Conservation (phyloP, 2,329 filamentous ascomycete species). For the Diaporthe vexans region DNA sequence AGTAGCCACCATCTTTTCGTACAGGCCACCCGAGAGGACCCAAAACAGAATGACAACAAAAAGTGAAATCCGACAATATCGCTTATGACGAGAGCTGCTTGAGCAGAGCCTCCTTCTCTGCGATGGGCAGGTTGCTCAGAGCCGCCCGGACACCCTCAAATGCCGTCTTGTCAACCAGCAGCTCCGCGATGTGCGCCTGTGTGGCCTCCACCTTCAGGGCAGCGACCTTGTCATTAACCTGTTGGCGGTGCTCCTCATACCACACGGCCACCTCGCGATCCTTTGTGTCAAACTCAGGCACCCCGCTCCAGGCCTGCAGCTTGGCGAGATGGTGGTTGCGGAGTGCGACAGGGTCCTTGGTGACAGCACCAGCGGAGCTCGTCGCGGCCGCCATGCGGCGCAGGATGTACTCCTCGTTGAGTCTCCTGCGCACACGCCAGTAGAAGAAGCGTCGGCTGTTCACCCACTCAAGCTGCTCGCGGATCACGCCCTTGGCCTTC, state of each 20-base stretch:
- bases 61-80: not conserved
- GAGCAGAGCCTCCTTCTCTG: slow-evolving; percentile 77
- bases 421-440: slow-evolving; percentile 96
- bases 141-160: slow-evolving; percentile 78
- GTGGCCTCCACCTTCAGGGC: slow-evolving; percentile 78
- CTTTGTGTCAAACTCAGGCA: slow-evolving; percentile 81
- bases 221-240: slow-evolving; percentile 87
- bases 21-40: not conserved
- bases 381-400: slow-evolving; percentile 79
- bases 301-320: slow-evolving; percentile 85
- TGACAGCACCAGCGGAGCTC: slow-evolving; percentile 51
- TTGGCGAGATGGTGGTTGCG: slow-evolving; percentile 79
- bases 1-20: not conserved
- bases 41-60: not conserved
- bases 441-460: slow-evolving; percentile 98
- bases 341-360: slow-evolving; percentile 62
- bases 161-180: slow-evolving; percentile 70
- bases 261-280: slow-evolving; percentile 90
- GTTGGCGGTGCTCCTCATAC: slow-evolving; percentile 96
- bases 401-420: slow-evolving; percentile 98
- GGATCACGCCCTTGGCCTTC: slow-evolving; percentile 97
- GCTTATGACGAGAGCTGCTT: slow-evolving; percentile 42
- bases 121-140: slow-evolving; percentile 76
- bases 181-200: slow-evolving; percentile 45
- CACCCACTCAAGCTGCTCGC: slow-evolving; percentile 85